Evolutionary conservation across 345 rosid species (phyloP).

Genomic region (Viola odorata): DNA sequence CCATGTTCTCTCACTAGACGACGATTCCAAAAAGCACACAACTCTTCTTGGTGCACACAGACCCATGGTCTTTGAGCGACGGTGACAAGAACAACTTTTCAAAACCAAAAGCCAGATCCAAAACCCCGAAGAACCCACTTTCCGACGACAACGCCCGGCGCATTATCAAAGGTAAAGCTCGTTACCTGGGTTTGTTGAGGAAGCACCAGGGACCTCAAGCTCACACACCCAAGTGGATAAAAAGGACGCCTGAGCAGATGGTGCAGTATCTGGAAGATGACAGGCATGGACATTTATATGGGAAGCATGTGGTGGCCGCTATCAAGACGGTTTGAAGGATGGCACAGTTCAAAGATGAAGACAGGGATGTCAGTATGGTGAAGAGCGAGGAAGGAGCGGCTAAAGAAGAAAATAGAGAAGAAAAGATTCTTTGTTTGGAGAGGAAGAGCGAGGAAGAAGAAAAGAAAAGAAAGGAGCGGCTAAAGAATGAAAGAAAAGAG

Average conservation of each 20-base stretch:
- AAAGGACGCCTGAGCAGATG: constrained; percentile 90
- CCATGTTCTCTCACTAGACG: too few relatives aligned
- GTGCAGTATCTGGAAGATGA: constrained; percentile 72
- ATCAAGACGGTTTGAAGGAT: constrained; percentile 61
- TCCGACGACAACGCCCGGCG: constrained; percentile 84
- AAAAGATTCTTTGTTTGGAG: too few relatives aligned
- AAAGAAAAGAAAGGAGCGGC: too few relatives aligned
- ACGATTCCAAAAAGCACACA: too few relatives aligned
- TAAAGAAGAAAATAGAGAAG: too few relatives aligned
- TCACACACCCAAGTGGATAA: constrained; percentile 76
- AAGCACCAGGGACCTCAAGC: constrained; percentile 72
- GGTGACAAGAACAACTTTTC: constrained; percentile 34
- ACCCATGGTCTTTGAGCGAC: constrained; percentile 85
- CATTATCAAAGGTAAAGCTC: constrained; percentile 71
- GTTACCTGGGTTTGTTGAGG: constrained; percentile 56
- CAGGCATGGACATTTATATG: constrained; percentile 65
- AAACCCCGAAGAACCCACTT: constrained; percentile 56
- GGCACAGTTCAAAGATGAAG: constrained; percentile 37
- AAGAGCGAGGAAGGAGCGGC: too few relatives aligned
- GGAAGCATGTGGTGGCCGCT: constrained; percentile 83
- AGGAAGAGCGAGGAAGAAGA: too few relatives aligned
- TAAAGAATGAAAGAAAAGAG: too few relatives aligned
- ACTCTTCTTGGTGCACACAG: constrained; percentile 50
- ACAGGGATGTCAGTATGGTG: constrained; percentile 55
- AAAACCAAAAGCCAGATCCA: constrained; percentile 58